Percentiles rank a stretch among this genome's conserved stretches.
Evolutionary conservation across 2,329 filamentous ascomycete species (phyloP).

Genomic region (Colletotrichum sojae): DNA sequence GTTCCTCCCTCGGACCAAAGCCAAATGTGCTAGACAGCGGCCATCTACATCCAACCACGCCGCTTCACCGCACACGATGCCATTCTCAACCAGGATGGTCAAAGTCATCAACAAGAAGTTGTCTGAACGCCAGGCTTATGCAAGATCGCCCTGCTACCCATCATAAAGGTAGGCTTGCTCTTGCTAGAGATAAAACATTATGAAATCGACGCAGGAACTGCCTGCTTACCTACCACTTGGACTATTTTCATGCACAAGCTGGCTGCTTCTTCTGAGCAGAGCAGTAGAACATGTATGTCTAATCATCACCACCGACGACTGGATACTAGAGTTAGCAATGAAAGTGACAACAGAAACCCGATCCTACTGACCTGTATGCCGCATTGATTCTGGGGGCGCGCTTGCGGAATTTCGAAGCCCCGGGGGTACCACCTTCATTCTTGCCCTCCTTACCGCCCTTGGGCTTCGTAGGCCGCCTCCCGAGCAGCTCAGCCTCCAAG

Average conservation of each 20-base stretch:
- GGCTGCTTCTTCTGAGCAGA: neutral
- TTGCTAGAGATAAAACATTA: neutral
- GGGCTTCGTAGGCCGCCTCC: conserved; percentile 49
- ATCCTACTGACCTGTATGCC: conserved; percentile 52
- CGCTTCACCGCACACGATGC: conserved; percentile 5
- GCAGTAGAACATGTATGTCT: neutral
- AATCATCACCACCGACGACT: conserved; percentile 54
- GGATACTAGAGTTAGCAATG: conserved; percentile 9
- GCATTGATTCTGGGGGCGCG: conserved; percentile 52
- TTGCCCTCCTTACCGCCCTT: conserved; percentile 47
- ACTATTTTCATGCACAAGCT: neutral
- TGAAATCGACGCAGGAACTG: conserved; percentile 11
- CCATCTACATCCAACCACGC: conserved; percentile 3
- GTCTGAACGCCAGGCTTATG: conserved; percentile 21
- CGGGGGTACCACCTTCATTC: conserved; percentile 41
- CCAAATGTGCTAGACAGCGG: neutral
- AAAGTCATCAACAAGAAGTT: conserved; percentile 6
- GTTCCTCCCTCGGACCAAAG: neutral
- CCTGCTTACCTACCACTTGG: neutral
- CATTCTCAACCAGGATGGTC: conserved; percentile 4
- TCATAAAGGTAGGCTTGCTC: neutral
- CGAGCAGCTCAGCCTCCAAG: conserved; percentile 55
- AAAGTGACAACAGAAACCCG: neutral
- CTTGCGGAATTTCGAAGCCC: conserved; percentile 49
- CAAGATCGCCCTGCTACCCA: neutral